These are phyloP conservation scores for Xylaria sp. DNA, from an alignment of 2,329 filamentous ascomycete species.

Conservation along the genomic window DNA sequence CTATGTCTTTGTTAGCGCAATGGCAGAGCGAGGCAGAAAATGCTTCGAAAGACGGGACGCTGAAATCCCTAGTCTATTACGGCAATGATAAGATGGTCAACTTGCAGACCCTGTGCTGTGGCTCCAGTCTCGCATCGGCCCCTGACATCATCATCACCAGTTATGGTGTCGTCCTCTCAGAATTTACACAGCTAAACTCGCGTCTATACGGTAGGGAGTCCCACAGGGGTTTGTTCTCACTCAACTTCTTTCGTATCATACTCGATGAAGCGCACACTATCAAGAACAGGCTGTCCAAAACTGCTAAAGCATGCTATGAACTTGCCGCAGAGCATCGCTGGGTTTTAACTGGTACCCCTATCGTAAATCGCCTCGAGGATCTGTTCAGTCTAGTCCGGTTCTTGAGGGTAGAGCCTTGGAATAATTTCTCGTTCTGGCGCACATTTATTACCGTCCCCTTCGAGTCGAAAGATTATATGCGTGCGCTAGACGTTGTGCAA, in stretches of 20 bases:
- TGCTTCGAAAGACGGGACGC: slow-evolving; percentile 74
- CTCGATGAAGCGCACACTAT: slow-evolving; percentile 94
- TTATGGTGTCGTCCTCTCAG: slow-evolving; percentile 86
- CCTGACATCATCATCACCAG: slow-evolving; percentile 92
- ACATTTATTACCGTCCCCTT: slow-evolving; percentile 98
- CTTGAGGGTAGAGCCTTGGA: slow-evolving; percentile 92
- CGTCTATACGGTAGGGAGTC: slow-evolving; percentile 59
- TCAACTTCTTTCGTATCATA: slow-evolving; percentile 92
- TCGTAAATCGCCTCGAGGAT: slow-evolving; percentile 93
- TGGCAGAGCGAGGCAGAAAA: slow-evolving; percentile 96
- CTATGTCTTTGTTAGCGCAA: slow-evolving; percentile 92
- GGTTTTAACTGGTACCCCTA: slow-evolving; percentile 91
- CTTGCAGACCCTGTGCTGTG: slow-evolving; percentile 71
- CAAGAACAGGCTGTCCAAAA: slow-evolving; percentile 86
- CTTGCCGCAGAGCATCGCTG: slow-evolving; percentile 80
- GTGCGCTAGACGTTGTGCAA: slow-evolving; percentile 92
- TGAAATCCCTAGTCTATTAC: slow-evolving; percentile 88
- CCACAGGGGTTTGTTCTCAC: slow-evolving; percentile 74
- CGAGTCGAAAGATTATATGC: slow-evolving; percentile 89
- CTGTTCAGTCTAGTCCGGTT: slow-evolving; percentile 91
- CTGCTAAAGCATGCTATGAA: slow-evolving; percentile 90
- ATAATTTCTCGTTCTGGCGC: slow-evolving; percentile 98
- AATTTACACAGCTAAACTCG: slow-evolving; percentile 71
- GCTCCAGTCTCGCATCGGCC: slow-evolving; percentile 65
- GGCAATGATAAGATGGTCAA: slow-evolving; percentile 78